Percentiles rank a stretch among this genome's conserved stretches.
These are phyloP conservation scores for Gossypium aridum DNA, from an alignment of 441 rosid species.

Conservation along the genomic window DNA sequence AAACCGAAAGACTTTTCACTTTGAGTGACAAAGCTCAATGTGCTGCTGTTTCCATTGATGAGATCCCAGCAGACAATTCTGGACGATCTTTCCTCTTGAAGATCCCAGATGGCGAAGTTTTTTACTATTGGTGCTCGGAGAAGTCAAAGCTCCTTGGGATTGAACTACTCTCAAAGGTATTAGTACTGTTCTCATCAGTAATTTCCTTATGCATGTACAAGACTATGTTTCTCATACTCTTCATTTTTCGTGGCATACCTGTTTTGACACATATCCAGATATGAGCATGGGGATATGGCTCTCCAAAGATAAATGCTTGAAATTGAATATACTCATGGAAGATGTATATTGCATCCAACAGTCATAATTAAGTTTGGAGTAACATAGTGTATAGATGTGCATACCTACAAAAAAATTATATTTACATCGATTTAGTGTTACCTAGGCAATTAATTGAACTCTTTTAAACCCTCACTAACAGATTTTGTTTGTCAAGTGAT, in stretches of 20 bases:
- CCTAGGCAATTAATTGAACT: neutral
- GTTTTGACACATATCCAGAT: neutral
- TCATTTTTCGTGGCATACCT: neutral
- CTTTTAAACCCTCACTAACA: neutral
- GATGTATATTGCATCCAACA: neutral
- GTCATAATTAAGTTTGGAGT: neutral
- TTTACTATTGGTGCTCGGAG: conserved; percentile 92
- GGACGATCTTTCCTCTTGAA: conserved; percentile 73
- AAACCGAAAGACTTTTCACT: conserved; percentile 56
- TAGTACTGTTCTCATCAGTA: neutral
- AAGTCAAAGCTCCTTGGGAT: conserved; percentile 75
- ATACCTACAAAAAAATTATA: neutral
- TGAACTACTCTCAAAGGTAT: conserved; percentile 83
- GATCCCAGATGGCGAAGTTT: conserved; percentile 41
- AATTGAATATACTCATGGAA: neutral
- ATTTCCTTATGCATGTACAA: neutral
- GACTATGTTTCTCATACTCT: too few relatives aligned
- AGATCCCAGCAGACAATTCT: conserved; percentile 64
- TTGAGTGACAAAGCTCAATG: conserved; percentile 39
- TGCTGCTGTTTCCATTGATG: conserved; percentile 49
- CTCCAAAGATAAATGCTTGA: neutral
- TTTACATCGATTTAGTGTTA: too few relatives aligned
- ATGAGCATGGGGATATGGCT: neutral
- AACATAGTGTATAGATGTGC: neutral
- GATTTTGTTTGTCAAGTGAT: neutral